Base-by-base conservation (phyloP, 202 grass and related monocot species). In the Zizania palustris region DNA sequence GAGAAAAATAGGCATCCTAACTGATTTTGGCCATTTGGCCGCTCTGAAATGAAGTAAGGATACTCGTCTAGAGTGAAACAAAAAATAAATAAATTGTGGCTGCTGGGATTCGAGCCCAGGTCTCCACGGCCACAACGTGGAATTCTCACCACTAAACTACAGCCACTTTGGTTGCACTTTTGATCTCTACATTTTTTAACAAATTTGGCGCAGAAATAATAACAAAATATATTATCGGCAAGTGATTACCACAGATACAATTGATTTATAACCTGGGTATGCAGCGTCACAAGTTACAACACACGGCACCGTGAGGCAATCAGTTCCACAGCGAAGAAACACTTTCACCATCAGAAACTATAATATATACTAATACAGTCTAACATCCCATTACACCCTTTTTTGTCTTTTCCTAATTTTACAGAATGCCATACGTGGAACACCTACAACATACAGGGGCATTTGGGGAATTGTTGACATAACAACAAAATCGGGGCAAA, bases 61-160 rank as follows among this genome's bases (percentile, higher is more conserved):
- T 55, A 6, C 7, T 55, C 20, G 51, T 9, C 51, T 54, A 18
- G 7, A 3, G 51, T 54, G 51, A 28, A 28, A 28, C 28, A 3
- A 45, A 45, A 45, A 1, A 45, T 7, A 3, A 49, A 1, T n/a
- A n/a, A n/a, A n/a, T n/a, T 88, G 86, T 91, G 88, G 93, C 88
- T 85, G 85, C 88, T 91, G 88, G 88, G 83, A 91, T 97, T 89
- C 84, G 86, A 93, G 94, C 82, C 80, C 91, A 94, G 85, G 79
- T 92, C 82, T 90, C 81, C 85, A 90, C 80, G 82, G 91, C 78
- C 91, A 98, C 82, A 93, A 90, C 88, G 88, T 90, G 75, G 85
- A 90, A 93, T 90, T 90, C 91, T 90, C 21, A 90, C 91, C 88
- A 93, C 91, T 90, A 93, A 93, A 90, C 88, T 93, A 88, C 88